Evolutionary conservation across 164 flowering plant species (phyloP).

Genomic region (Magnolia kwangsiensis): DNA sequence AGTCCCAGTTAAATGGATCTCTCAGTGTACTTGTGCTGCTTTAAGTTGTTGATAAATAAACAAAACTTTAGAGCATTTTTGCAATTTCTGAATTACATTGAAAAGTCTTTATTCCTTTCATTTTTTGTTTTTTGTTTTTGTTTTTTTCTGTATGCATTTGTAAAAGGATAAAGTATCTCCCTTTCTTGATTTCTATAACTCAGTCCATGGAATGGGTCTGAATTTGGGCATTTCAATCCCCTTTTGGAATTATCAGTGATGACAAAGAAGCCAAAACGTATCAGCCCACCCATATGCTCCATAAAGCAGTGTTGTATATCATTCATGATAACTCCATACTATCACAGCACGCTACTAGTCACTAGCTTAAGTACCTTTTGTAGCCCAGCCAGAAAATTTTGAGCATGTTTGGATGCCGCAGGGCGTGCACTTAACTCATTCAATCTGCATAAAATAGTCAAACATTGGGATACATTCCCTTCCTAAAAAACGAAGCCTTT

Average conservation of each 20-base stretch:
- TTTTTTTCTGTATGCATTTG: no score
- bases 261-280: neutral
- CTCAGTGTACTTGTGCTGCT: no score
- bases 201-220: no score
- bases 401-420: conserved; percentile 58
- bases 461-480: conserved; percentile 1
- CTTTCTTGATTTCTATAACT: no score
- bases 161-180: no score
- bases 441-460: conserved; percentile 40
- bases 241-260: neutral
- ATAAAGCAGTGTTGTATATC: neutral
- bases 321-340: neutral
- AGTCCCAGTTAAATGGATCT: no score
- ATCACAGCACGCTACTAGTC: neutral
- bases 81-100: no score
- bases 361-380: conserved; percentile 49
- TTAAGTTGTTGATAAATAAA: no score
- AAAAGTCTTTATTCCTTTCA: no score
- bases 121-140: no score
- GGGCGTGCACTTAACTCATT: conserved; percentile 83
- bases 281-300: neutral
- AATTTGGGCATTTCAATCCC: neutral
- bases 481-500: neutral
- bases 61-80: no score
- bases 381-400: conserved; percentile 53